Conservation (phyloP, 192 early-diverging fungal genomes). For the Coemansia furcata region DNA sequence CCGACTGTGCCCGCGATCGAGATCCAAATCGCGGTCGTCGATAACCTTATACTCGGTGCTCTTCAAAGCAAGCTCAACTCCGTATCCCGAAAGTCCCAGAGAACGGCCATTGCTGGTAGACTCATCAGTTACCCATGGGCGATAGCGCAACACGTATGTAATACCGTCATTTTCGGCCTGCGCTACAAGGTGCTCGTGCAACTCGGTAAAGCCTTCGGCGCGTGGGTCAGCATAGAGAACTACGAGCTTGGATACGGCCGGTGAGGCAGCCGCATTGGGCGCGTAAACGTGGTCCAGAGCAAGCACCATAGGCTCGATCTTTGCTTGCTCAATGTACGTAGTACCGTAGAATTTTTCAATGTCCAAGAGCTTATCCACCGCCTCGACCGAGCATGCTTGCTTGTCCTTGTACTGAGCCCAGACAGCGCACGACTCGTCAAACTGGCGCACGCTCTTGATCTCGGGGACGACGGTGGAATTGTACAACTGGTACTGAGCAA, state of each 20-base stretch:
- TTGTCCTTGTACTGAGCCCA: slow-evolving; percentile 70
- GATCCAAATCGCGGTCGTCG: slow-evolving; percentile 74
- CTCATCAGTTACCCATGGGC: slow-evolving; percentile 41
- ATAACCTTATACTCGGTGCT: slow-evolving; percentile 95
- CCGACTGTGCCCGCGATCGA: slow-evolving; percentile 17
- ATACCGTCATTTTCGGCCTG: slow-evolving; percentile 53
- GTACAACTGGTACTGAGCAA: slow-evolving; percentile 83
- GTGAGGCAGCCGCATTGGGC: neutral
- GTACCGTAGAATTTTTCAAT: slow-evolving; percentile 40
- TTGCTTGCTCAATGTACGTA: slow-evolving; percentile 35
- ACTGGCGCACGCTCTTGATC: slow-evolving; percentile 45
- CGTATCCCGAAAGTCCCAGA: slow-evolving; percentile 82
- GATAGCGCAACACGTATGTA: slow-evolving; percentile 73
- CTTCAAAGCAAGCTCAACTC: slow-evolving; percentile 92
- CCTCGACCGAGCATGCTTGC: slow-evolving; percentile 63
- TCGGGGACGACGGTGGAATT: slow-evolving; percentile 62
- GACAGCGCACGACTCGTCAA: slow-evolving; percentile 60
- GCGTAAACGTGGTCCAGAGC: slow-evolving; percentile 64
- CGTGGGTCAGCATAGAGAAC: slow-evolving; percentile 79
- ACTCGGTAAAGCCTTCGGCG: slow-evolving; percentile 55
- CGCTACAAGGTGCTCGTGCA: slow-evolving; percentile 57
- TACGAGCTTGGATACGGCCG: slow-evolving; percentile 15
- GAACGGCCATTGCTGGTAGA: neutral
- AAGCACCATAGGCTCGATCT: slow-evolving; percentile 36
- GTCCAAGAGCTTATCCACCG: slow-evolving; percentile 46